phyloP scores from a whole-genome alignment of 768 basidiomycete species.

The Coprinopsis strossmayeri region DNA sequence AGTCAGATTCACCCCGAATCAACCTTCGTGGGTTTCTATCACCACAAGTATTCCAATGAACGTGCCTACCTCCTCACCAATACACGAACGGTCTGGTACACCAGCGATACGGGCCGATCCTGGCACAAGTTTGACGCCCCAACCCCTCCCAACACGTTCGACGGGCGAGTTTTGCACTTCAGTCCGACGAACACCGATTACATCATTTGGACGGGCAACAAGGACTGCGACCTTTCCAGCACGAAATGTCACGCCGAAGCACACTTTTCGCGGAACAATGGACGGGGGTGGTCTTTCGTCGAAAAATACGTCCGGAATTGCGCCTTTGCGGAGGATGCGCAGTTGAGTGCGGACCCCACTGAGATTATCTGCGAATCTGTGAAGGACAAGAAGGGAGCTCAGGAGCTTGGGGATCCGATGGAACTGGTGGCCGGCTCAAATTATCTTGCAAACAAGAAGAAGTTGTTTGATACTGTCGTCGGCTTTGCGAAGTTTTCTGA shows the following conservation, averaged over 20 bases:
- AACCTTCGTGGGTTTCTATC: constrained; percentile 77
- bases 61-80: constrained; percentile 90
- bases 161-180: constrained; percentile 74
- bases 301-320: constrained; percentile 89
- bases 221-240: constrained; percentile 45
- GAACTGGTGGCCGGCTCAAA: constrained; percentile 72
- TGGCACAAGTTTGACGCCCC: constrained; percentile 65
- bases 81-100: constrained; percentile 58
- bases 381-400: constrained; percentile 72
- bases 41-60: constrained; percentile 72
- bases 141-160: constrained; percentile 71
- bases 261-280: constrained; percentile 70
- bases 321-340: constrained; percentile 81
- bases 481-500: constrained; percentile 98
- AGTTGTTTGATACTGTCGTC: constrained; percentile 81
- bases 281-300: constrained; percentile 65
- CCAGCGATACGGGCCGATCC: constrained; percentile 70
- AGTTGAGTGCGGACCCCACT: constrained; percentile 72
- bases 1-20: constrained; percentile 51
- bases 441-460: constrained; percentile 66
- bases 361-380: constrained; percentile 94
- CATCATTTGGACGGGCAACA: constrained; percentile 85
- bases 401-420: constrained; percentile 54
- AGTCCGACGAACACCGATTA: constrained; percentile 71
- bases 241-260: constrained; percentile 68